Evolutionary conservation across 2,329 filamentous ascomycete genomes (phyloP), one percentile per base, ranked within the genome.

Genomic region (Penicillium griseofulvum): DNA sequence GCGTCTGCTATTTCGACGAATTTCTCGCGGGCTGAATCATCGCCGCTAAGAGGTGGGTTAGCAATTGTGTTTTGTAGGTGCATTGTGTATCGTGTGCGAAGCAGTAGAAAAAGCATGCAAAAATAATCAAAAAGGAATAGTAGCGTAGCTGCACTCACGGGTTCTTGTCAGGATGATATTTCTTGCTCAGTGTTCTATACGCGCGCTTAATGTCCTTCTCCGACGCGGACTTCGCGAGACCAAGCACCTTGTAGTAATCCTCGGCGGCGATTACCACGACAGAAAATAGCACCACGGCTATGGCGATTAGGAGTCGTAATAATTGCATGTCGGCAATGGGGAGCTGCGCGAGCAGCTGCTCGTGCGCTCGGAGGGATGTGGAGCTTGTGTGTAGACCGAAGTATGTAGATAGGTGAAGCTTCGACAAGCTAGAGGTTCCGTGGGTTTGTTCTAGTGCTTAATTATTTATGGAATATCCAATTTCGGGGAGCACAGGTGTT

Each of bases 111-210:
- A 34, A 24, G 3, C 12, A 33, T 11, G 4, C 2, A 10, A 17
- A 17, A 36, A 12, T 4, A 24, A 22, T 22, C 22, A 22, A 52
- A 17, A 16, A 6, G 19, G 12, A 10, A 14, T 24, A 24, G 14
- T n/a, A 24, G 10, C 16, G n/a, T 22, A 22, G 22, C 22, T 48
- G 36, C 22, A 78, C 88, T 67, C 83, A 94, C 88, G 93, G 91
- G 68, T 97, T 97, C 83, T 99, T 99, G 76, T 99, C 94, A 4
- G 94, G 94, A 71, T 99, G 94, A 74, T 84, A 97, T 73, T 95
- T 96, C 76, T 97, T 97, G 79, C 90, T 95, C 11, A 99, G 81
- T 57, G 86, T 87, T 57, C 92, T 86, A 76, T 99, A 99, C 22
- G 94, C 92, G 43, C 89, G 89, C 76, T 99, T 99, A 71, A 99